Percentiles rank a stretch among this genome's conserved stretches.
Evolutionary conservation across 1,284 basidiomycete species (phyloP).

Genomic region (Ustilago bromivora): DNA sequence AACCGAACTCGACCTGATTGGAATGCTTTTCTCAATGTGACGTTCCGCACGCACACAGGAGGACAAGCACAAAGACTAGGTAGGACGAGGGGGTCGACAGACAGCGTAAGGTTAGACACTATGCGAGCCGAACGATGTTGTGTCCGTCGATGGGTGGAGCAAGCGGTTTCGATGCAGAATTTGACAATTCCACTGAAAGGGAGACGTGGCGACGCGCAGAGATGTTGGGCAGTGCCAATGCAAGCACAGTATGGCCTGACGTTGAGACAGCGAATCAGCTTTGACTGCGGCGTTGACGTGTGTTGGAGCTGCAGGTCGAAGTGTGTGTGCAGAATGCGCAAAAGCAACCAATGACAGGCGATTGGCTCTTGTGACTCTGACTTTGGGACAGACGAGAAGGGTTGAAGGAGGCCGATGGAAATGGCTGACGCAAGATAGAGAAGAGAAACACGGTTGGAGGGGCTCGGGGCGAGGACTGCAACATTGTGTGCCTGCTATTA

Average conservation of each 20-base stretch:
- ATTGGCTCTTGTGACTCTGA: neutral
- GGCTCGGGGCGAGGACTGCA: neutral
- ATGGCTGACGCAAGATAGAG: neutral
- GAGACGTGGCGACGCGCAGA: conserved; percentile 8
- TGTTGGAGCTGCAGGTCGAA: neutral
- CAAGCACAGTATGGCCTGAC: neutral
- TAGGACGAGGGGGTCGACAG: neutral
- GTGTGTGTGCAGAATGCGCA: conserved; percentile 3
- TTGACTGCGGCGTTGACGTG: neutral
- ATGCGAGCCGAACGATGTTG: neutral
- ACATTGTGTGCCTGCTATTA: conserved; percentile 20
- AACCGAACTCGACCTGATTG: neutral
- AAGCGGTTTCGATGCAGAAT: neutral
- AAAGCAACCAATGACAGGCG: neutral
- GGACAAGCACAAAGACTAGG: neutral
- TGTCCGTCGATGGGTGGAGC: conserved; percentile 19
- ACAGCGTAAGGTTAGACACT: neutral
- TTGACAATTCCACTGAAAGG: neutral
- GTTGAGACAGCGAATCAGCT: neutral
- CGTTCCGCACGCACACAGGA: neutral
- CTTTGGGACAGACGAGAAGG: neutral
- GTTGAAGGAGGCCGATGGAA: neutral
- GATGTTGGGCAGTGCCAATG: conserved; percentile 16
- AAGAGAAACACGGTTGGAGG: neutral
- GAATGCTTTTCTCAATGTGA: neutral